Base-by-base conservation (phyloP, 352 stramenopile genomes). In the Pythium inflatum region DNA sequence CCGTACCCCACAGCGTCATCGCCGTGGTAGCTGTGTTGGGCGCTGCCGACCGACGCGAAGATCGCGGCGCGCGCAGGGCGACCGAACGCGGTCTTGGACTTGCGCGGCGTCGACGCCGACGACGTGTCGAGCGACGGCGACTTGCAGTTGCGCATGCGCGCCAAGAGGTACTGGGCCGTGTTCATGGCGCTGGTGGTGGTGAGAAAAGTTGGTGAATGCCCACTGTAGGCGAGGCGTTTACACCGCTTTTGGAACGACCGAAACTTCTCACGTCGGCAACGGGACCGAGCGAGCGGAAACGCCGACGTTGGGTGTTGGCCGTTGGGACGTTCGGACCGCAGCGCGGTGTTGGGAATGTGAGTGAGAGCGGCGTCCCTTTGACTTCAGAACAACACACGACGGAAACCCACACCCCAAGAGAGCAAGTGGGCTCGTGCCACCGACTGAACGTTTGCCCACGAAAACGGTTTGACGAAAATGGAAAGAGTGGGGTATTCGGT, bases 1-100 rank as follows among this genome's bases (percentile, higher is more conserved):
- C 89, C 89, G 65, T 90, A 96, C n/a, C 87, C 89, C 24, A 94
- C 83, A 2, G 89, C 89, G 61, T 96, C 89, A 73, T 96, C 89
- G 38, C 87, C 89, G 56, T 95, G 87, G 73, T 93, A 96, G 61
- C 76, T 87, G 75, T 94, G 84, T 51, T 81, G 77, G 9, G 89
- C 87, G 51, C 80, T 92, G 41, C 81, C 84, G 3, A 96, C 85
- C 6, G 89, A 95, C 62, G 81, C 65, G 65, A 96, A 95, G 68
- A 85, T 89, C 57, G 74, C n/a, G 34, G 64, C 60, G 25, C 59
- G 66, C 30, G 65, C 24, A 38, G 54, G 53, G 30, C 70, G 50
- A 22, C 59, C 36, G 5, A 62, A 22, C 18, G 36, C 38, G n/a
- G 33, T 14, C 38, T 71, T 62, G n/a, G 55, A 9, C 56, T 73